Conservation (phyloP, 139 green algal species). For the Chlorella vulgaris region DNA sequence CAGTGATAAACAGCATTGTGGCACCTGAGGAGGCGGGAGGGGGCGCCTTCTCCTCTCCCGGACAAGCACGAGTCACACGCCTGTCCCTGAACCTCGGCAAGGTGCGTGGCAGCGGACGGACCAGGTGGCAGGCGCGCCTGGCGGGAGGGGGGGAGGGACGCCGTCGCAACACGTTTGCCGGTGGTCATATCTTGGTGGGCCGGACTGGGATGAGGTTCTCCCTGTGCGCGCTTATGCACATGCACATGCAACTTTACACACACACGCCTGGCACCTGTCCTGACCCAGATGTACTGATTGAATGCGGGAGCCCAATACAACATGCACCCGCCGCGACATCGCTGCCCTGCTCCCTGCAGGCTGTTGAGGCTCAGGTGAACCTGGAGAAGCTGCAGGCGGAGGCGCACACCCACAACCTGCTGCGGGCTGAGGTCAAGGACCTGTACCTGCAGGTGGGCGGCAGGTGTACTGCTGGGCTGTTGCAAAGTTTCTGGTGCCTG, state of each 20-base stretch:
- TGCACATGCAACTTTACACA: too few relatives aligned
- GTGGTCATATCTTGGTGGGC: too few relatives aligned
- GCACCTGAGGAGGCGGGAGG: background rate
- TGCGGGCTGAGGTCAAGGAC: conserved; percentile 28
- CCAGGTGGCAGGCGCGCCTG: background rate
- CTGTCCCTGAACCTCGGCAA: conserved; percentile 41
- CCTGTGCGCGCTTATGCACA: too few relatives aligned
- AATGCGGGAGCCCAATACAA: too few relatives aligned
- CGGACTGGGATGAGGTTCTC: too few relatives aligned
- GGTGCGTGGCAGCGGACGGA: background rate
- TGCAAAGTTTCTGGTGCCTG: background rate
- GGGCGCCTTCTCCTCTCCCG: conserved; percentile 18
- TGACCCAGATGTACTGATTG: too few relatives aligned
- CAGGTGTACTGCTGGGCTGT: background rate
- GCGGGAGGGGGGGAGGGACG: background rate
- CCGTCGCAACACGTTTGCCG: too few relatives aligned
- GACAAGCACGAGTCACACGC: conserved; percentile 36
- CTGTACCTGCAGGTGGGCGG: conserved; percentile 30
- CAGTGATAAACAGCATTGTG: conserved; percentile 33
- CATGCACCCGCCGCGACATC: too few relatives aligned
- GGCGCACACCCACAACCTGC: conserved; percentile 41
- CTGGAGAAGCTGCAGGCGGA: conserved; percentile 45
- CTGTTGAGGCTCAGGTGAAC: conserved; percentile 53
- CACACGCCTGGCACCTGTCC: too few relatives aligned
- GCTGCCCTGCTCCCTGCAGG: too few relatives aligned